Conservation (phyloP, 2,329 filamentous ascomycete genomes). For the Trichoderma sp. region DNA sequence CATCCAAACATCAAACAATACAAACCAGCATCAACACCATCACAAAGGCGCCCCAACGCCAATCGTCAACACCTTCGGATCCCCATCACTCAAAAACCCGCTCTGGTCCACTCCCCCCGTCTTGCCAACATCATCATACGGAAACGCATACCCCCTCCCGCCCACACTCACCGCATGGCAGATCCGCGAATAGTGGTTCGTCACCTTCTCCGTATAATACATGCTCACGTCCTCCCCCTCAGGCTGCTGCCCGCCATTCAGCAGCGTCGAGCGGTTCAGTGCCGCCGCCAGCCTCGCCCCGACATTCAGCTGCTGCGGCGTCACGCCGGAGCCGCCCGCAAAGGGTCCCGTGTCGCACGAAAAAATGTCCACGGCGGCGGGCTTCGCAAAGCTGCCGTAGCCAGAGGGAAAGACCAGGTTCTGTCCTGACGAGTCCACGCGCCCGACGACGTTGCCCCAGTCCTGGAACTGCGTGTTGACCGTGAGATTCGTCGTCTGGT, state of each 20-base stretch:
- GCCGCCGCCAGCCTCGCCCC: conserved; percentile 75
- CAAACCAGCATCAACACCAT: neutral
- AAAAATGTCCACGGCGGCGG: conserved; percentile 55
- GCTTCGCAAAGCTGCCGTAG: conserved; percentile 53
- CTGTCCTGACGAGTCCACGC: conserved; percentile 43
- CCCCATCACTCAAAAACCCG: conserved; percentile 62
- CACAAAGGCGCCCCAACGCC: conserved; percentile 52
- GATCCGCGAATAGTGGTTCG: conserved; percentile 70
- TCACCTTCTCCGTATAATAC: conserved; percentile 60
- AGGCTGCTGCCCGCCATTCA: conserved; percentile 57
- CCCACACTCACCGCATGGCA: conserved; percentile 64
- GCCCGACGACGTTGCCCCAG: conserved; percentile 54
- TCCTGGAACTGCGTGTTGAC: conserved; percentile 57
- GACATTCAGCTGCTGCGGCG: conserved; percentile 60
- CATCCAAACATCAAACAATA: neutral
- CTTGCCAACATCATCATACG: conserved; percentile 70
- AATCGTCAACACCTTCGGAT: conserved; percentile 60
- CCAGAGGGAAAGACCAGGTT: conserved; percentile 45
- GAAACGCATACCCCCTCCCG: conserved; percentile 69
- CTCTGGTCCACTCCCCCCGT: conserved; percentile 61
- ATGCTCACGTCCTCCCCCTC: conserved; percentile 50
- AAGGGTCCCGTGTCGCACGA: conserved; percentile 62
- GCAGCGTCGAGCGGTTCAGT: conserved; percentile 73
- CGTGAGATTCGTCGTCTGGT: conserved; percentile 48
- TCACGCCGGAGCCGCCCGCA: conserved; percentile 47